Conservation (phyloP, 164 flowering plant genomes). For the Buxus sempervirens region DNA sequence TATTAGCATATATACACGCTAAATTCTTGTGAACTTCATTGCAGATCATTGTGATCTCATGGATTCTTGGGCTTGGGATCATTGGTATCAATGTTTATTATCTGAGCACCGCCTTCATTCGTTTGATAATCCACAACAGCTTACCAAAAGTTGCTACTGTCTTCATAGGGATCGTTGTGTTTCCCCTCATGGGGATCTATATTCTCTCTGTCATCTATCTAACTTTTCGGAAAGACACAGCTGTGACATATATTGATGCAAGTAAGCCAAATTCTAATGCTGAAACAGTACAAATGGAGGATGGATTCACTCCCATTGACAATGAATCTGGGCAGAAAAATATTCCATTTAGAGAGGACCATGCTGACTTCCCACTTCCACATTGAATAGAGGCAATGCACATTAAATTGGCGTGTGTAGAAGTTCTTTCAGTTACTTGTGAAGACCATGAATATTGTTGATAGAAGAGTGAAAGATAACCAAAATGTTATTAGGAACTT, state of each 20-base stretch:
- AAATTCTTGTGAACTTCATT: background rate
- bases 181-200: slow-evolving; percentile 74
- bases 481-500: no score
- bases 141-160: slow-evolving; percentile 63
- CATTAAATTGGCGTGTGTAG: no score
- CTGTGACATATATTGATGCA: slow-evolving; percentile 54
- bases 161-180: slow-evolving; percentile 70
- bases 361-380: slow-evolving; percentile 64
- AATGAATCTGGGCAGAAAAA: slow-evolving; percentile 13
- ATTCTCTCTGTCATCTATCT: slow-evolving; percentile 57
- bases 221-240: slow-evolving; percentile 62
- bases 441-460: no score
- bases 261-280: slow-evolving; percentile 21
- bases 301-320: slow-evolving; percentile 18
- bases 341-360: slow-evolving; percentile 60
- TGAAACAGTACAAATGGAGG: slow-evolving; percentile 46
- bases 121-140: slow-evolving; percentile 63
- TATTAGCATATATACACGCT: no score
- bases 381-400: slow-evolving; percentile 21
- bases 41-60: slow-evolving; percentile 73
- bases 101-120: slow-evolving; percentile 60
- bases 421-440: no score
- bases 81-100: slow-evolving; percentile 84
- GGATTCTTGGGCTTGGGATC: slow-evolving; percentile 65
- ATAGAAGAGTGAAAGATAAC: no score